Percentiles rank a stretch among this genome's conserved stretches.
Evolutionary conservation across 2,329 filamentous ascomycete species (phyloP).

Genomic region (Claviceps monticola): DNA sequence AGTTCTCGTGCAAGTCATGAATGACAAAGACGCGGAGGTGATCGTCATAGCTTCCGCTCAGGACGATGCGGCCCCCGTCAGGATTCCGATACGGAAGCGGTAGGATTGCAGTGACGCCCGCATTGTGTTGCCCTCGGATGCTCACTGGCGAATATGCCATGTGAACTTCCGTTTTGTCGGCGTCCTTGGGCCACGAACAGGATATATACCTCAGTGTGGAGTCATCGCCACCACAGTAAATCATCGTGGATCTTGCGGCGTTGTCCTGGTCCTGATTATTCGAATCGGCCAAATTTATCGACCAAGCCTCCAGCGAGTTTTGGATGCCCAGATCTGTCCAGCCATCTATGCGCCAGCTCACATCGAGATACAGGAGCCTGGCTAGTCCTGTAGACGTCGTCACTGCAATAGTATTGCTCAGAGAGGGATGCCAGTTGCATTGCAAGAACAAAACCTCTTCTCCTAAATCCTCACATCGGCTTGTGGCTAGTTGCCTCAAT

Average conservation of each 20-base stretch:
- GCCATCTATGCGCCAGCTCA: conserved; percentile 24
- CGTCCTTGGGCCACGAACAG: conserved; percentile 13
- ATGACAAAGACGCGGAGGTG: conserved; percentile 53
- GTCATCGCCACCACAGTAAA: conserved; percentile 68
- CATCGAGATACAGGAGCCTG: conserved; percentile 35
- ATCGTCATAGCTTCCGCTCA: conserved; percentile 92
- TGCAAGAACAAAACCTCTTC: conserved; percentile 54
- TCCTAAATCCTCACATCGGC: conserved; percentile 34
- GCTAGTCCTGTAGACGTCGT: conserved; percentile 59
- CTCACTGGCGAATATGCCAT: conserved; percentile 11
- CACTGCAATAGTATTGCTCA: conserved; percentile 44
- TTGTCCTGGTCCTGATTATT: conserved; percentile 4
- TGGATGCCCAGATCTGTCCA: conserved; percentile 26
- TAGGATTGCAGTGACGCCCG: conserved; percentile 78
- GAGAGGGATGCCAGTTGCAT: conserved; percentile 55
- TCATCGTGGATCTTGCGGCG: conserved; percentile 18
- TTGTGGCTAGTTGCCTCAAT: conserved; percentile 28
- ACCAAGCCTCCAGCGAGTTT: conserved; percentile 61
- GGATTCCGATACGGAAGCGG: conserved; percentile 38
- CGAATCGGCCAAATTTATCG: conserved; percentile 41
- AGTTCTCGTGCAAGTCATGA: conserved; percentile 24
- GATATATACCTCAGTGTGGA: conserved; percentile 39
- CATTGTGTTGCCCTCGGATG: conserved; percentile 46
- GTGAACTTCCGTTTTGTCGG: conserved; percentile 6
- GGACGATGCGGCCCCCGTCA: conserved; percentile 40